Evolutionary conservation across 768 basidiomycete species (phyloP).

Genomic region (Macrolepiota fuliginosa): DNA sequence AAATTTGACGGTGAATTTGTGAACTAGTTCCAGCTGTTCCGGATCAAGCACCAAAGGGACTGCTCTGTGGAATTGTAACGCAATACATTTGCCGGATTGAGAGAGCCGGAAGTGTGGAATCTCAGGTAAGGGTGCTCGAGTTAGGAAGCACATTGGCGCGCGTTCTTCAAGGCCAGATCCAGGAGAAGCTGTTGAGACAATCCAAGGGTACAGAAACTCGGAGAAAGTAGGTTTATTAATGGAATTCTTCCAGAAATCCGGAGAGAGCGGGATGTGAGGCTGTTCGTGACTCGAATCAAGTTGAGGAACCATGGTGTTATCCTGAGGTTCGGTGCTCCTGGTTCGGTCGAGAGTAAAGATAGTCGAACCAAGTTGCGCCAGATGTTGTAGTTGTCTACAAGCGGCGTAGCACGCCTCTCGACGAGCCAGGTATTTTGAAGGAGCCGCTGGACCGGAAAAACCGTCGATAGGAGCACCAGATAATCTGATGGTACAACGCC

Average conservation of each 20-base stretch:
- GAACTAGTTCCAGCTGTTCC: constrained; percentile 44
- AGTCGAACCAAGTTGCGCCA: constrained; percentile 48
- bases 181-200: not conserved
- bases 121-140: constrained; percentile 61
- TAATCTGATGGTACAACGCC: constrained; percentile 49
- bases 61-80: constrained; percentile 42
- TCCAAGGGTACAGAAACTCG: constrained; percentile 6
- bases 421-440: constrained; percentile 50
- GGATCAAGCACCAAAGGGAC: constrained; percentile 48
- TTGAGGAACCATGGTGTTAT: constrained; percentile 10
- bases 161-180: constrained; percentile 12
- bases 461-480: constrained; percentile 37
- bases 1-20: constrained; percentile 62
- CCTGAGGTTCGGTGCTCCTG: constrained; percentile 17
- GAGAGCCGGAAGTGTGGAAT: constrained; percentile 60
- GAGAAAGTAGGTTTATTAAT: not conserved
- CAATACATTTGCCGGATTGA: constrained; percentile 43
- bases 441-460: constrained; percentile 43
- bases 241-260: constrained; percentile 10
- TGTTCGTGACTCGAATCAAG: constrained; percentile 55
- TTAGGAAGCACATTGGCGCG: constrained; percentile 60
- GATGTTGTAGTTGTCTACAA: constrained; percentile 47
- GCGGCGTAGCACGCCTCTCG: constrained; percentile 57
- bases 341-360: not conserved
- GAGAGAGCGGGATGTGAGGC: constrained; percentile 3